Evolutionary conservation across 495 filamentous ascomycete genomes (phyloP), one percentile per base, ranked within the genome.

Genomic region (Aspergillus mulundensis): DNA sequence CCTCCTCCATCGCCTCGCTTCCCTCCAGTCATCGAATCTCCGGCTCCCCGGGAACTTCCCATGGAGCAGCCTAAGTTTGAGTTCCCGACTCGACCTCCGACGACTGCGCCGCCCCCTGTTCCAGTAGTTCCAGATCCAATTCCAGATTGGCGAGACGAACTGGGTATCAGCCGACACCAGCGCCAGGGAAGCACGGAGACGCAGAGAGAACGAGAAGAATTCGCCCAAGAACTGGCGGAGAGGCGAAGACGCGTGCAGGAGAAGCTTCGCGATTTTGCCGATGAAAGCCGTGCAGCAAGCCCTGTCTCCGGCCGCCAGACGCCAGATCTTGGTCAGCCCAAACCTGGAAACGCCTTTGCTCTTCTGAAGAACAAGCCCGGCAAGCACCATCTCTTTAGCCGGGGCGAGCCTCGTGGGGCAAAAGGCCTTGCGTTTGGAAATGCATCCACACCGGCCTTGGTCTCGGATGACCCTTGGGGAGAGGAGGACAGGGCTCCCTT

Each of bases 231-330:
- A 62, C 83, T 96, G 19, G 90, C 89, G 0, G 80, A 87, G 64
- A 81, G 90, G 39, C 83, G 87, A 48, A 80, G 85, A 28, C 87
- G 83, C 16, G 87, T 96, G 30, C 86, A 91, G 58, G 90, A 95
- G 70, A 90, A 86, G 62, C 72, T 97, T 24, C 84, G 84, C 15
- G 88, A 77, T 16, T 87, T 86, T 61, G 84, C 83, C 15, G 87
- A 89, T 8, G 87, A 88, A 60, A 78, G 80, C 70, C 70, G 78
- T 65, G 73, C 89, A 59, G 61, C 78, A 62, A 73, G 79, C 65
- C 72, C 78, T 51, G 60, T 67, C 28, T 66, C 73, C 40, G 70
- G 79, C 74, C 69, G 54, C 44, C 71, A 70, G 47, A 85, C 74
- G 39, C 78, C 70, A 8, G 76, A 68, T 53, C 66, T 62, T 60